These are phyloP conservation scores for Linum lewisii DNA, from an alignment of 345 rosid genomes.

Conservation along the genomic window DNA sequence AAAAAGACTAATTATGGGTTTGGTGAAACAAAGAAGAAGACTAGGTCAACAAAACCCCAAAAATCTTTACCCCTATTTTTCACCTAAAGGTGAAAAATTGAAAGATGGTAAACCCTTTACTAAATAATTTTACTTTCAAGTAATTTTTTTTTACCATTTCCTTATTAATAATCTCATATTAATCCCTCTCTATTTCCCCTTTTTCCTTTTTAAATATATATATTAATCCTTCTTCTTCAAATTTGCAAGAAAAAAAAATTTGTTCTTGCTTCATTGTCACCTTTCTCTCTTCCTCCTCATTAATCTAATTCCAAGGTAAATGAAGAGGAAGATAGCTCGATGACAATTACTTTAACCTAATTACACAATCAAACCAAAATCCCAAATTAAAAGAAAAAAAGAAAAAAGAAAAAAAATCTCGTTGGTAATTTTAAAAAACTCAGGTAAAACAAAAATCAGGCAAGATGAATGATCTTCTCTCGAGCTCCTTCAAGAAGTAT, in stretches of 20 bases:
- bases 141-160: background rate
- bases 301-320: background rate
- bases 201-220: slow-evolving; percentile 11
- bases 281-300: slow-evolving; percentile 19
- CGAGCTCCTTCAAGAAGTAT: slow-evolving; percentile 69
- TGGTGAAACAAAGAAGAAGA: too few relatives aligned
- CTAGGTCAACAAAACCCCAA: slow-evolving; percentile 22
- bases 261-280: slow-evolving; percentile 10
- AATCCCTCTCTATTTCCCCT: slow-evolving; percentile 1
- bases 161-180: slow-evolving; percentile 5
- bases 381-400: too few relatives aligned
- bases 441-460: background rate
- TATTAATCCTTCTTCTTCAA: slow-evolving; percentile 2
- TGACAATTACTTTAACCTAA: background rate
- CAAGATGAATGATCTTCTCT: slow-evolving; percentile 76
- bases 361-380: background rate
- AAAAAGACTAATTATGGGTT: too few relatives aligned
- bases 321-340: slow-evolving; percentile 17
- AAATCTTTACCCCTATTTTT: background rate
- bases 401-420: too few relatives aligned
- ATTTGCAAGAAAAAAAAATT: background rate
- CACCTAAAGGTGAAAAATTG: background rate
- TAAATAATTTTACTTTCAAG: background rate
- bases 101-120: slow-evolving; percentile 8
- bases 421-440: background rate